phyloP scores from a whole-genome alignment of 192 early-diverging fungal species.

The Podila epigama region DNA sequence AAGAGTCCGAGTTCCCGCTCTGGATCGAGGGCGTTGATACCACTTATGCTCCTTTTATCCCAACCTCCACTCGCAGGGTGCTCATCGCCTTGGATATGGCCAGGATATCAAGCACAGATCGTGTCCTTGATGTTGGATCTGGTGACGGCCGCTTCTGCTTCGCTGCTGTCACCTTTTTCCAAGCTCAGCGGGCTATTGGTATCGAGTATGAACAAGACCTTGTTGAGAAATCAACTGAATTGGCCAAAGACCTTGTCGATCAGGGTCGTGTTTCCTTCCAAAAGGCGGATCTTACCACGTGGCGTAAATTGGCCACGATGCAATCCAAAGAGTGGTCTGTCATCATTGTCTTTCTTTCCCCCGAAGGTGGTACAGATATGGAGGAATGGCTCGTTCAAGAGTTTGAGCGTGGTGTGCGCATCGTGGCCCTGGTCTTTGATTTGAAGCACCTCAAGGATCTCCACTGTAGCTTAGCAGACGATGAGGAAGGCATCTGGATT shows the following conservation, averaged over 20 bases:
- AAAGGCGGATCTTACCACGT: conserved; percentile 50
- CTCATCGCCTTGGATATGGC: conserved; percentile 56
- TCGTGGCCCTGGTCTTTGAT: conserved; percentile 61
- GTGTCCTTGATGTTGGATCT: conserved; percentile 64
- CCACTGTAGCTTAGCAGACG: conserved; percentile 45
- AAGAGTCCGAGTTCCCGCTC: conserved; percentile 51
- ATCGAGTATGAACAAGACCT: conserved; percentile 61
- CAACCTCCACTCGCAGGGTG: conserved; percentile 61
- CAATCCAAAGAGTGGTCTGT: conserved; percentile 50
- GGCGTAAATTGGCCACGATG: conserved; percentile 27
- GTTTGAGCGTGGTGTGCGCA: conserved; percentile 54
- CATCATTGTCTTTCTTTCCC: conserved; percentile 60
- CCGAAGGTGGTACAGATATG: conserved; percentile 55
- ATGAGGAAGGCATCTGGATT: conserved; percentile 57
- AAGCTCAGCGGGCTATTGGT: conserved; percentile 52
- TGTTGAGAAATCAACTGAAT: conserved; percentile 47
- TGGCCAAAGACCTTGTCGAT: conserved; percentile 31
- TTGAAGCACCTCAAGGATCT: conserved; percentile 56
- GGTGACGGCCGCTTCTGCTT: conserved; percentile 66
- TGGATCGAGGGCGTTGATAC: conserved; percentile 63
- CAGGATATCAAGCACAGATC: conserved; percentile 40
- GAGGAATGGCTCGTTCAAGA: conserved; percentile 53
- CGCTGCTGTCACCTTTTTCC: conserved; percentile 55
- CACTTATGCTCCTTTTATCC: conserved; percentile 63
- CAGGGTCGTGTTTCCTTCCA: conserved; percentile 40